phyloP scores from a whole-genome alignment of 2,329 filamentous ascomycete genomes.

The Tolypocladium tropicale region DNA sequence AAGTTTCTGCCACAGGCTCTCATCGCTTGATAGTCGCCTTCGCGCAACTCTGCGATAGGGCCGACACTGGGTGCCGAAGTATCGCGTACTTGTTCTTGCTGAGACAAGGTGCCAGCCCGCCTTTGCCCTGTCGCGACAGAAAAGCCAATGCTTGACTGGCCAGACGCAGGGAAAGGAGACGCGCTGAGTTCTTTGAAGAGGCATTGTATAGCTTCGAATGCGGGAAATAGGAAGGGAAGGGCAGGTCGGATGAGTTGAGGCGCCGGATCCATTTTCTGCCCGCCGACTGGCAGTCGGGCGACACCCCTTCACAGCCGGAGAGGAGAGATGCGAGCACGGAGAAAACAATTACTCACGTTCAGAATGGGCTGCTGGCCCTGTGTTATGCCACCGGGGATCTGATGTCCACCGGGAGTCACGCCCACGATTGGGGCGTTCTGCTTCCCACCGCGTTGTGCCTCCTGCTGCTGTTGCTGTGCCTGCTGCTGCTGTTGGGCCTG shows the following conservation, averaged over 20 bases:
- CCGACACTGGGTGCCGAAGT: not conserved
- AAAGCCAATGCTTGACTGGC: not conserved
- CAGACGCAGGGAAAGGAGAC: not conserved
- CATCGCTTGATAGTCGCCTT: not conserved
- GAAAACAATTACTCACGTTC: slow-evolving; percentile 35
- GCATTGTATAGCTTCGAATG: not conserved
- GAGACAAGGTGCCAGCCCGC: not conserved
- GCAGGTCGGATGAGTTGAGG: not conserved
- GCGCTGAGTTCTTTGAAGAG: not conserved
- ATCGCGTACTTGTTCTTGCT: not conserved
- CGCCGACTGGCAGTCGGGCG: slow-evolving; percentile 1
- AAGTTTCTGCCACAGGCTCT: slow-evolving; percentile 2
- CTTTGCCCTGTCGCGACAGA: not conserved
- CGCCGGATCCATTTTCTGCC: not conserved
- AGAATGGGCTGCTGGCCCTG: slow-evolving; percentile 34
- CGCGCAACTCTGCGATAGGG: not conserved
- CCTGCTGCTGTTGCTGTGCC: slow-evolving; percentile 45
- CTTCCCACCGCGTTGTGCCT: slow-evolving; percentile 42
- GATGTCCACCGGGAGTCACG: slow-evolving; percentile 27
- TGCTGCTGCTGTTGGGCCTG: slow-evolving; percentile 32
- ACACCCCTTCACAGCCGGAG: not conserved
- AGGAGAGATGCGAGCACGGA: slow-evolving; percentile 1
- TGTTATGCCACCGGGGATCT: slow-evolving; percentile 27
- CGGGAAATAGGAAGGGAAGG: not conserved
- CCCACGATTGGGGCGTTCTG: slow-evolving; percentile 36